Base-by-base conservation (phyloP, 208 protist genomes). In the Trypanosoma caninum region DNA sequence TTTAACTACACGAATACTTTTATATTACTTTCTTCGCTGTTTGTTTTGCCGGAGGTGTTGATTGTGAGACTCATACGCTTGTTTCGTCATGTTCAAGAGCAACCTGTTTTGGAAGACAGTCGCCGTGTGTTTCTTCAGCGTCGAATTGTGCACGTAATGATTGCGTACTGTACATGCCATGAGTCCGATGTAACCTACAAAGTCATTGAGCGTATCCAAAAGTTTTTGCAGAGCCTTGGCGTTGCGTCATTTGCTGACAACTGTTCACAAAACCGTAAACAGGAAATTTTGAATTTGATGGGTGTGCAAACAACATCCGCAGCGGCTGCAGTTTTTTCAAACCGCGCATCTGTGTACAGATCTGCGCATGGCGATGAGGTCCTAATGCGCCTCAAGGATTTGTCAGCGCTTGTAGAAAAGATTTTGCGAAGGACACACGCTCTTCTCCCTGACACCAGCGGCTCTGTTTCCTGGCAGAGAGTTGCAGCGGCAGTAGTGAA, bases 1-100 rank as follows among this genome's bases (percentile, higher is more conserved):
- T 61, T 70, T 35, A 85, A 81, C 67, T 85, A 77, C 68, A 91
- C 80, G 11, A 84, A 82, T 51, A 62, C 78, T 9, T 87, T 91
- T 44, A 73, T 85, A 35, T 58, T 83, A 16, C 59, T 87, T 9
- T 69, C 76, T 16, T 84, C 76, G 8, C 61, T 84, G 11, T 87
- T 91, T 69, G 74, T 85, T 22, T 35, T 78, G 42, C 62, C 78
- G 4, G 80, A 87, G 42, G 75, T 81, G 41, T 54, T 91, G 16
- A 38, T 87, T 16, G 76, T 71, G 38, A 74, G 76, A 50, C 58
- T 87, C 33, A 87, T 87, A 62, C 79, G 78, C 8, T 53, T 87
- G 14, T 87, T 83, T 66, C 76, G 78, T 53, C 77, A 65, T 46
- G 67, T 87, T 13, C 56, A 48, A 28, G 31, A 73, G 44, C 58